Percentiles rank a stretch among this genome's conserved stretches.
Evolutionary conservation across 1,284 basidiomycete species (phyloP).

Genomic region (Thelephora terrestris): DNA sequence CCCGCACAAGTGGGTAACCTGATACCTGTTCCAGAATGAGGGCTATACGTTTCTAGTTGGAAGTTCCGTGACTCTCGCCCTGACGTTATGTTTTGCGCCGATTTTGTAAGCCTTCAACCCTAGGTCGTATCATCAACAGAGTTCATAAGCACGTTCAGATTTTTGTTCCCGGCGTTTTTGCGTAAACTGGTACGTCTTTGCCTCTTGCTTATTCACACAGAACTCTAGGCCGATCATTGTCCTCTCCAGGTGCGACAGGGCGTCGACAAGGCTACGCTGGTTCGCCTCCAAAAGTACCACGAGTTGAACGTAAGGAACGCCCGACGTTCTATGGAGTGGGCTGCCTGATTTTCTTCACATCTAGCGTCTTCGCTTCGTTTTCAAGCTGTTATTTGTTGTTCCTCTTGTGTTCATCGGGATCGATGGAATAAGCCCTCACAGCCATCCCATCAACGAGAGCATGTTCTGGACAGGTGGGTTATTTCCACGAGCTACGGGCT

Average conservation of each 20-base stretch:
- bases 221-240: not conserved
- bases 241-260: conserved; percentile 36
- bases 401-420: conserved; percentile 54
- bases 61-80: conserved; percentile 50
- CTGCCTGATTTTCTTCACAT: conserved; percentile 17
- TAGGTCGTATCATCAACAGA: not conserved
- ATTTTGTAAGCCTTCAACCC: conserved; percentile 37
- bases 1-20: not conserved
- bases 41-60: conserved; percentile 60
- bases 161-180: conserved; percentile 57
- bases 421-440: conserved; percentile 53
- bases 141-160: conserved; percentile 24
- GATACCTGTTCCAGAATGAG: conserved; percentile 40
- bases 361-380: conserved; percentile 52
- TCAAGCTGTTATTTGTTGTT: conserved; percentile 57
- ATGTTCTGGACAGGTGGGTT: conserved; percentile 23
- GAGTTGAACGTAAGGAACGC: conserved; percentile 58
- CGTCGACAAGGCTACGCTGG: conserved; percentile 51
- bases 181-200: conserved; percentile 37
- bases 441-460: conserved; percentile 50
- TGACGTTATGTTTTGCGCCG: conserved; percentile 64
- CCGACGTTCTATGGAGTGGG: not conserved
- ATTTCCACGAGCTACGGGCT: not conserved
- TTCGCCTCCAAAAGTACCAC: conserved; percentile 65
- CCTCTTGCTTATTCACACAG: not conserved